These are phyloP conservation scores for Penicillium coprophilum DNA, from an alignment of 495 filamentous ascomycete genomes.

Conservation along the genomic window DNA sequence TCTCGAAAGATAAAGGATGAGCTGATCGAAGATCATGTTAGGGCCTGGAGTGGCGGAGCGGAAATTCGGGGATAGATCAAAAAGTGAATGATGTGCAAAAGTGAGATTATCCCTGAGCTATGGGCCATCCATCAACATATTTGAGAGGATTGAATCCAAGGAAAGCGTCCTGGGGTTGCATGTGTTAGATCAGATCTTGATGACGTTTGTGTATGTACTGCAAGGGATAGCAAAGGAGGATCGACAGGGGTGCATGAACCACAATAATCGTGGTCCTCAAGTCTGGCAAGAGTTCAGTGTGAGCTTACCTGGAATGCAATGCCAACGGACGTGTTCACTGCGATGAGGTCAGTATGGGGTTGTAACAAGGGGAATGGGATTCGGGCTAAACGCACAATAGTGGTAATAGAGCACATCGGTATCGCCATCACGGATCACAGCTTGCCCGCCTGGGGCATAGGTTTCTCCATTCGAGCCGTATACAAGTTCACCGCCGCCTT, in stretches of 20 bases:
- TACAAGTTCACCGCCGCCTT: constrained; percentile 45
- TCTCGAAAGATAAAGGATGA: neutral
- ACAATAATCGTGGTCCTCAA: constrained; percentile 18
- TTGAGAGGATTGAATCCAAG: constrained; percentile 44
- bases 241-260: constrained; percentile 17
- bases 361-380: neutral
- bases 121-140: constrained; percentile 48
- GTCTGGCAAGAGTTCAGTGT: constrained; percentile 8
- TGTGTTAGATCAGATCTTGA: constrained; percentile 21
- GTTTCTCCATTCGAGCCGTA: constrained; percentile 49
- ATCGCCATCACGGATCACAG: constrained; percentile 34
- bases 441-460: constrained; percentile 50
- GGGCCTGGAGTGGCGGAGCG: neutral
- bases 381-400: constrained; percentile 36
- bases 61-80: neutral
- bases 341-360: constrained; percentile 13
- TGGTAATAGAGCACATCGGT: constrained; percentile 50
- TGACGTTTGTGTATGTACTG: neutral
- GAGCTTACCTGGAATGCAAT: constrained; percentile 40
- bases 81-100: neutral
- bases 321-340: constrained; percentile 45
- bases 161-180: constrained; percentile 35
- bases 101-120: constrained; percentile 26
- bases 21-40: neutral
- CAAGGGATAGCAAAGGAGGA: constrained; percentile 21